phyloP scores from a whole-genome alignment of 352 stramenopile species.

The Phytopythium boreale region DNA sequence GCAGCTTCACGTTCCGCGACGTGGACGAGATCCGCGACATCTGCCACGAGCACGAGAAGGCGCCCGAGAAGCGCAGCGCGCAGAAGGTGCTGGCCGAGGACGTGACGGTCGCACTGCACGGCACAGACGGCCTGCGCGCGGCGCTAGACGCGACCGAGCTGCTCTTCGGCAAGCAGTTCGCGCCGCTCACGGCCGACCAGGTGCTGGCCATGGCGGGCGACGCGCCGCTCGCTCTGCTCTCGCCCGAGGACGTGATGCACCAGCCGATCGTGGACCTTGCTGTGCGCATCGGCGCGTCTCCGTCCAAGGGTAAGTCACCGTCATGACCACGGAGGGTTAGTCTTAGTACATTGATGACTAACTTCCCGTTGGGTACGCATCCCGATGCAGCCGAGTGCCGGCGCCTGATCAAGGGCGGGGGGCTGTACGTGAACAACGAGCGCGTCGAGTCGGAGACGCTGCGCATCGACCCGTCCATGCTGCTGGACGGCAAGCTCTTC shows the following conservation, averaged over 20 bases:
- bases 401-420: slow-evolving; percentile 94
- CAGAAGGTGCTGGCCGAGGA: slow-evolving; percentile 68
- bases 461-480: slow-evolving; percentile 30
- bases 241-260: slow-evolving; percentile 55
- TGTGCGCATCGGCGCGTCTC: slow-evolving; percentile 81
- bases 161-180: slow-evolving; percentile 64
- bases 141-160: slow-evolving; percentile 60
- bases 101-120: slow-evolving; percentile 94
- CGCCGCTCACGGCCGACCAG: slow-evolving; percentile 57
- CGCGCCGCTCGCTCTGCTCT: slow-evolving; percentile 39
- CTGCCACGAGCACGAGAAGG: slow-evolving; percentile 66
- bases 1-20: slow-evolving; percentile 97
- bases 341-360: neutral
- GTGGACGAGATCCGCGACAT: slow-evolving; percentile 92
- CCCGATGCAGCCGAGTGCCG: slow-evolving; percentile 85
- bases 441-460: slow-evolving; percentile 56
- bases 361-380: neutral
- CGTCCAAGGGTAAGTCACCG: slow-evolving; percentile 83
- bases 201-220: slow-evolving; percentile 71
- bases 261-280: slow-evolving; percentile 91
- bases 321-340: neutral
- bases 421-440: slow-evolving; percentile 93
- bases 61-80: slow-evolving; percentile 75
- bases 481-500: slow-evolving; percentile 66
- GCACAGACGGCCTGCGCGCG: slow-evolving; percentile 68